These are phyloP conservation scores for Dendrostoma leiphaemia DNA, from an alignment of 2,329 filamentous ascomycete genomes.

Conservation along the genomic window DNA sequence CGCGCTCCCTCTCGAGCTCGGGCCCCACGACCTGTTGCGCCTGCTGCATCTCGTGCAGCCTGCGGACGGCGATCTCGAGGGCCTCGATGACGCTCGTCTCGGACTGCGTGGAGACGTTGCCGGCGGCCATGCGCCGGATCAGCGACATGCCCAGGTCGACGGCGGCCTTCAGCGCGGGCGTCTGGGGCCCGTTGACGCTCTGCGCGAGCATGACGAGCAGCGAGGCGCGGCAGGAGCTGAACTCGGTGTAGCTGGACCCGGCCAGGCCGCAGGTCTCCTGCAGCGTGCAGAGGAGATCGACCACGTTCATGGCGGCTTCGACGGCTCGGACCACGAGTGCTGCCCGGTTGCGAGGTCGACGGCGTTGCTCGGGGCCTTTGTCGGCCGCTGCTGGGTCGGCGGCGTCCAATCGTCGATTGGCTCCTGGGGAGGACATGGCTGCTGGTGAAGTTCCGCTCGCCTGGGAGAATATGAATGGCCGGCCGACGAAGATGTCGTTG, in stretches of 20 bases:
- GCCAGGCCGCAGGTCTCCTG: slow-evolving; percentile 51
- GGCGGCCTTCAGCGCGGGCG: neutral
- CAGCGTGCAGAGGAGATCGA: slow-evolving; percentile 48
- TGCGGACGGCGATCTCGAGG: slow-evolving; percentile 14
- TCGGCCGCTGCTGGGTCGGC: neutral
- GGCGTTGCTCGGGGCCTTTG: neutral
- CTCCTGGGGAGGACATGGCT: slow-evolving; percentile 1
- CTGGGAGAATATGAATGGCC: slow-evolving; percentile 48
- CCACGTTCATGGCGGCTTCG: slow-evolving; percentile 48
- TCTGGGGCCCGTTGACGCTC: slow-evolving; percentile 9
- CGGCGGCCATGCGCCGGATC: slow-evolving; percentile 16
- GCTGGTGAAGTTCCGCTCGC: slow-evolving; percentile 4
- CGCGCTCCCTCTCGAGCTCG: neutral
- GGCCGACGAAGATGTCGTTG: slow-evolving; percentile 51
- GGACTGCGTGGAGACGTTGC: slow-evolving; percentile 17
- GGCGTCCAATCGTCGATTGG: neutral
- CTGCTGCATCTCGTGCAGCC: slow-evolving; percentile 18
- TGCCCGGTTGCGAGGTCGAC: slow-evolving; percentile 14
- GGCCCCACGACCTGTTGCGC: neutral
- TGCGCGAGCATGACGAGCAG: slow-evolving; percentile 40
- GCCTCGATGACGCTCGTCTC: slow-evolving; percentile 20
- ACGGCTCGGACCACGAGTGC: slow-evolving; percentile 50
- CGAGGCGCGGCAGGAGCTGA: slow-evolving; percentile 53
- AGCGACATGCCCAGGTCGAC: slow-evolving; percentile 17
- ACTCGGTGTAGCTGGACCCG: slow-evolving; percentile 54